Conservation (phyloP, 352 stramenopile genomes). For the Pythium utonaiense region DNA sequence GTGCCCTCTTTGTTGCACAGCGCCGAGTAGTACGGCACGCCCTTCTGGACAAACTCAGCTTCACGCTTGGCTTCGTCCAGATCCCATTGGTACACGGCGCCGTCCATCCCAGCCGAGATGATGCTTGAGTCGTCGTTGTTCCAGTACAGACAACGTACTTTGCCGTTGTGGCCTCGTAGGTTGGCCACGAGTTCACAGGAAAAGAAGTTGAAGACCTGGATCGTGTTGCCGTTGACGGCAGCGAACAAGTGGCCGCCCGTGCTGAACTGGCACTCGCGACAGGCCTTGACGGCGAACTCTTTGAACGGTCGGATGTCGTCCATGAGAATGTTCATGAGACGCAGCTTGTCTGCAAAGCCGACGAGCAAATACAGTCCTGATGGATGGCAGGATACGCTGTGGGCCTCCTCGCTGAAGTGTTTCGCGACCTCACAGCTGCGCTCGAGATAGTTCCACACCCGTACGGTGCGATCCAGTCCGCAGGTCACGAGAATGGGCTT, state of each 20-base stretch:
- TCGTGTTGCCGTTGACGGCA: slow-evolving; percentile 91
- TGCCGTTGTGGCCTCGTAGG: slow-evolving; percentile 91
- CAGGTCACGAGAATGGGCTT: slow-evolving; percentile 91
- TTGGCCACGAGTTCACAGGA: slow-evolving; percentile 88
- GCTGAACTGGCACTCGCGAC: slow-evolving; percentile 78
- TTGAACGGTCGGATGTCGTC: slow-evolving; percentile 86
- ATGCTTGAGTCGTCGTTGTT: slow-evolving; percentile 84
- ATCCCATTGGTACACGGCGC: slow-evolving; percentile 93
- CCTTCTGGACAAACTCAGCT: slow-evolving; percentile 93
- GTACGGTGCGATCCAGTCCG: slow-evolving; percentile 83
- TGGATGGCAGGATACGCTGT: slow-evolving; percentile 88
- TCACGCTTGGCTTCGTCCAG: slow-evolving; percentile 88
- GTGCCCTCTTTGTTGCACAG: slow-evolving; percentile 81
- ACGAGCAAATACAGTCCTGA: slow-evolving; percentile 88
- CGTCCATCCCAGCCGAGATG: slow-evolving; percentile 89
- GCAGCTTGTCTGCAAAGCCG: slow-evolving; percentile 89
- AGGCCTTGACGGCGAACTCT: slow-evolving; percentile 83
- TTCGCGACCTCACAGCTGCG: slow-evolving; percentile 85
- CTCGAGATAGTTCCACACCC: slow-evolving; percentile 94
- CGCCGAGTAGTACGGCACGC: slow-evolving; percentile 87
- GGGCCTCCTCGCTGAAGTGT: slow-evolving; percentile 86
- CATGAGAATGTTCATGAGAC: slow-evolving; percentile 91
- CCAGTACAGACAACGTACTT: slow-evolving; percentile 88
- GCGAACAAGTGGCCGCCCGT: slow-evolving; percentile 92
- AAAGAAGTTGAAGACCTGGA: slow-evolving; percentile 92